These are phyloP conservation scores for Leccinum broughii DNA, from an alignment of 768 basidiomycete genomes.

Conservation along the genomic window DNA sequence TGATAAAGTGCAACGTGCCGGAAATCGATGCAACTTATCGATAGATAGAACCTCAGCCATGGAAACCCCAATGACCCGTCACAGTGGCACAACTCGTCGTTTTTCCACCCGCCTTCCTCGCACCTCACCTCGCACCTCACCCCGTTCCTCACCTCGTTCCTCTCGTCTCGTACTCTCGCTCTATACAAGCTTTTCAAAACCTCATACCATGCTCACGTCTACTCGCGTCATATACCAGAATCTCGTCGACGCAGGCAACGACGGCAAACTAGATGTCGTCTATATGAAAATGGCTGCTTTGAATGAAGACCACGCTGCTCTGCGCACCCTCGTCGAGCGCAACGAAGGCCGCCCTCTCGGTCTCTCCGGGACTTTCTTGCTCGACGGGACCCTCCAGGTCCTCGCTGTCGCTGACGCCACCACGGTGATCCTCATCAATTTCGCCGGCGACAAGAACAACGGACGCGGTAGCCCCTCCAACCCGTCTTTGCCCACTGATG, in stretches of 20 bases:
- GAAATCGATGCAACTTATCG: background rate
- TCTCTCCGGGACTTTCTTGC: constrained; percentile 28
- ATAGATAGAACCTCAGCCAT: background rate
- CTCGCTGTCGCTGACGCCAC: constrained; percentile 31
- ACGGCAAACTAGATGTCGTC: constrained; percentile 22
- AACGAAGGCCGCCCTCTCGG: constrained; percentile 37
- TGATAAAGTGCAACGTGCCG: background rate
- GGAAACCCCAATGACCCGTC: background rate
- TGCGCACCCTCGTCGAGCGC: constrained; percentile 28
- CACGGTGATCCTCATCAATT: constrained; percentile 29
- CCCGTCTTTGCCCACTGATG: constrained; percentile 16
- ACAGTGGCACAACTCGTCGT: background rate
- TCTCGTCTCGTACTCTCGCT: constrained; percentile 4
- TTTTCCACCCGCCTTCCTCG: constrained; percentile 8
- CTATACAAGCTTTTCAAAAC: background rate
- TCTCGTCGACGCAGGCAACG: constrained; percentile 26
- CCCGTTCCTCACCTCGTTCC: background rate
- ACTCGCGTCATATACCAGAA: constrained; percentile 24
- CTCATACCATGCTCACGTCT: constrained; percentile 1
- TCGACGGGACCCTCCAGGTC: constrained; percentile 19
- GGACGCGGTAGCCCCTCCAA: constrained; percentile 30
- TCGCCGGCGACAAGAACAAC: constrained; percentile 35
- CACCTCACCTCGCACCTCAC: constrained; percentile 4
- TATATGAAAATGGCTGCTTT: constrained; percentile 21
- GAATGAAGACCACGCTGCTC: constrained; percentile 22